Evolutionary conservation across 2,329 filamentous ascomycete species (phyloP).

Genomic region (Fusarium heterosporum): DNA sequence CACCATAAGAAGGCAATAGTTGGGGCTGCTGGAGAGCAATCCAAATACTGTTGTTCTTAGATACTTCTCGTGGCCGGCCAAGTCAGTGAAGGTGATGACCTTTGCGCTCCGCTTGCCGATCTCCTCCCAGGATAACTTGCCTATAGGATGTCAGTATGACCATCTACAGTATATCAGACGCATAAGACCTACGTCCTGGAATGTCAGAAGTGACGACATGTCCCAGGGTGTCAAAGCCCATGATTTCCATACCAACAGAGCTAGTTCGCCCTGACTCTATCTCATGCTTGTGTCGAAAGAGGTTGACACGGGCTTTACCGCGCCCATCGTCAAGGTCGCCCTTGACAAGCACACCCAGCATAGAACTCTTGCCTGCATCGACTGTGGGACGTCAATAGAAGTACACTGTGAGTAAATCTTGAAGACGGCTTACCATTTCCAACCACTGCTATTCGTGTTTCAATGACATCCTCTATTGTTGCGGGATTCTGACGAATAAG

Average conservation of each 20-base stretch:
- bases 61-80: conserved; percentile 96
- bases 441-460: conserved; percentile 95
- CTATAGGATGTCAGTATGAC: conserved; percentile 47
- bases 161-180: too few species aligned
- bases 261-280: conserved; percentile 95
- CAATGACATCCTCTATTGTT: conserved; percentile 87
- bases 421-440: conserved; percentile 75
- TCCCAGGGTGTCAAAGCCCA: conserved; percentile 92
- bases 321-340: conserved; percentile 94
- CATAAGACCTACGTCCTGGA: conserved; percentile 75
- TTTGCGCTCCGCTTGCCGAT: conserved; percentile 95
- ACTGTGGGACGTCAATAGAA: conserved; percentile 62
- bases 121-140: conserved; percentile 91
- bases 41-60: conserved; percentile 97
- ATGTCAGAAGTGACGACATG: conserved; percentile 84
- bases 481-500: conserved; percentile 81
- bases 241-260: conserved; percentile 98
- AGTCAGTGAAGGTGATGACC: conserved; percentile 95
- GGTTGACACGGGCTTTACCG: conserved; percentile 91
- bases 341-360: conserved; percentile 95
- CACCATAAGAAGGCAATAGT: conserved; percentile 98
- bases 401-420: background rate
- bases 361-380: conserved; percentile 95
- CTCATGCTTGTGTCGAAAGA: conserved; percentile 98
- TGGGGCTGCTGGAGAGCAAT: conserved; percentile 91